Evolutionary conservation across 164 flowering plant genomes (phyloP).

Genomic region (Vitis rupestris): DNA sequence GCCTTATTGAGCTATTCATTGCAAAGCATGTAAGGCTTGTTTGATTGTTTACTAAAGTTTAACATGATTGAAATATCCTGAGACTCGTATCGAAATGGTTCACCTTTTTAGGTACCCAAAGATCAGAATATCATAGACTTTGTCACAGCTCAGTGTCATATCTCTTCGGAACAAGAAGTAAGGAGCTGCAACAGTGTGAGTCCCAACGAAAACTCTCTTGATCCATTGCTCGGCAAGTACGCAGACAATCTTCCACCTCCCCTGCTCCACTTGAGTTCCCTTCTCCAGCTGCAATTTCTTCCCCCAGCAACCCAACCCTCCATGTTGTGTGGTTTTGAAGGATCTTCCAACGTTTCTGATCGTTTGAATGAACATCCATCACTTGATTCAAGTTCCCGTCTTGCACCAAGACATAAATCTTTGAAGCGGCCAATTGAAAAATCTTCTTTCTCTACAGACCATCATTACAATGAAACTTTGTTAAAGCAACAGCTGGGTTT

Average conservation of each 20-base stretch:
- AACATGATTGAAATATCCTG: neutral
- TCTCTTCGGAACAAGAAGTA: constrained; percentile 20
- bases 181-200: constrained; percentile 4
- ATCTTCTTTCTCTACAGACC: neutral
- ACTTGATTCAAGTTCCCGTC: constrained; percentile 12
- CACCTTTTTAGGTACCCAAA: constrained; percentile 33
- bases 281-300: constrained; percentile 9
- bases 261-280: neutral
- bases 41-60: neutral
- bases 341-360: constrained; percentile 35
- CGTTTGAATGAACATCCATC: constrained; percentile 22
- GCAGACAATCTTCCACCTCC: constrained; percentile 6
- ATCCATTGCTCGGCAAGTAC: constrained; percentile 7
- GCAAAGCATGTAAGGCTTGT: constrained; percentile 38
- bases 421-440: constrained; percentile 8
- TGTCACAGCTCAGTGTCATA: constrained; percentile 21
- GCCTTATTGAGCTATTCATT: constrained; percentile 52
- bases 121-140: constrained; percentile 34
- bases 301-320: constrained; percentile 11
- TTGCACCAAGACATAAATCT: constrained; percentile 2
- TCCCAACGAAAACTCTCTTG: constrained; percentile 7
- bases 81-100: too few relatives aligned
- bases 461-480: neutral
- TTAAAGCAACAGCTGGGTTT: constrained; percentile 5
- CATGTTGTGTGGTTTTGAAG: constrained; percentile 19